Base-by-base conservation (phyloP, 1,139 yeast genomes). In the Pichia sp. region DNA sequence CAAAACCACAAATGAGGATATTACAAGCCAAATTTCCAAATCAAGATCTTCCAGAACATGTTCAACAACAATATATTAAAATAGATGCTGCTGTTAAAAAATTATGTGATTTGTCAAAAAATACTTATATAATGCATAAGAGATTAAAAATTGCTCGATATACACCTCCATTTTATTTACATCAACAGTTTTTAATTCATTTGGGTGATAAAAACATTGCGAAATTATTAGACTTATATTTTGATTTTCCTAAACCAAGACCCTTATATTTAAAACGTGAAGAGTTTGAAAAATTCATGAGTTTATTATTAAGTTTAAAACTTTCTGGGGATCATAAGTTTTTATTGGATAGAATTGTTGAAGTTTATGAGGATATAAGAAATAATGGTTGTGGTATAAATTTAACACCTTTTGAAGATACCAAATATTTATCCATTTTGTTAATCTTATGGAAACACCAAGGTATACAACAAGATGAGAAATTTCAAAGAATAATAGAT, bases 271-370 rank as follows among this genome's bases (percentile, higher is more conserved):
- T 58, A 30, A 56, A 57, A 11, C 41, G 54, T 4, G 42, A 40
- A n/a, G 60, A 56, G 31, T 53, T 57, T 33, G 59, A 56, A 31
- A 49, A 39, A 27, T 39, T 57, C 20, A 36, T 58, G 43, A 37
- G 45, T 6, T 31, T 51, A 11, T 39, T 56, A 9, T 24, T 52
- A 6, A 39, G 39, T 7, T 33, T 45, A 28, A 50, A 48, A 30
- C 32, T 44, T 5, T 44, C 51, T 4, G 48, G 43, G 12, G 48
- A 48, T 28, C 46, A 51, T 24, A 39, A 40, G 24, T 16, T 36
- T 7, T 41, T 55, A 8, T 22, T 46, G 3, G 45, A 45, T n/a
- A 44, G 43, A 20, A 39, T 56, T 3, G 28, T 44, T 4, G 42
- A 38, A 8, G 50, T 52, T n/a, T 52, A 50, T n/a, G 49, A 51